Percentiles rank a stretch among this genome's conserved stretches.
These are phyloP conservation scores for Malus sieversii DNA, from an alignment of 306 rosid genomes.

Conservation along the genomic window DNA sequence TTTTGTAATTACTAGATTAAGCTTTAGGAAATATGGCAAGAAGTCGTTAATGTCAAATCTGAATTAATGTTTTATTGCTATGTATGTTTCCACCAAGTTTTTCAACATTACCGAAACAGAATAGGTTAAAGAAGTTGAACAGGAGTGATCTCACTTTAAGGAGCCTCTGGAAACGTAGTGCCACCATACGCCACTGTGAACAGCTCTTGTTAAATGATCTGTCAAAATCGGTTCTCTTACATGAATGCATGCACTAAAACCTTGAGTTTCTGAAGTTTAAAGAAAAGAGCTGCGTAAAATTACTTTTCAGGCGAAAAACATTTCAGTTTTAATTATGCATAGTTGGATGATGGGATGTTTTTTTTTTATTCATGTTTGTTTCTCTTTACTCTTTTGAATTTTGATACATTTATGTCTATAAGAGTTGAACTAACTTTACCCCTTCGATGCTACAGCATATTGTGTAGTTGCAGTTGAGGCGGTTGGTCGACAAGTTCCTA, in stretches of 20 bases:
- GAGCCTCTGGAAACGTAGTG: background rate
- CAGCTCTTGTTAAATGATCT: background rate
- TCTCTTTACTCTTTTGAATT: background rate
- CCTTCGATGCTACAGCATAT: constrained; percentile 50
- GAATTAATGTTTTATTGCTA: background rate
- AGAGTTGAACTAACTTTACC: constrained; percentile 24
- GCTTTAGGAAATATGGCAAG: background rate
- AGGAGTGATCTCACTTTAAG: background rate
- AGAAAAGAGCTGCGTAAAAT: background rate
- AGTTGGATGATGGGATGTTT: background rate
- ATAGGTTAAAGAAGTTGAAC: background rate
- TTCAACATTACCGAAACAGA: background rate
- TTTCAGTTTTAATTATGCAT: background rate
- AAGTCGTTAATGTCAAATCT: background rate
- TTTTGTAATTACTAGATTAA: background rate
- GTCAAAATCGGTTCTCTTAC: background rate
- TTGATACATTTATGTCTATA: background rate
- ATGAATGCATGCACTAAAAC: background rate
- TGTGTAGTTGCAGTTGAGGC: constrained; percentile 88
- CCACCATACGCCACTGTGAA: background rate
- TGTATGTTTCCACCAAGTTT: background rate
- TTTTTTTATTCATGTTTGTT: background rate
- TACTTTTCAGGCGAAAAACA: background rate
- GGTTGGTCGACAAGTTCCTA: constrained; percentile 70
- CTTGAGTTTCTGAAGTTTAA: background rate